Evolutionary conservation across 2,329 filamentous ascomycete species (phyloP).

Genomic region (Penicillium brasilianum): DNA sequence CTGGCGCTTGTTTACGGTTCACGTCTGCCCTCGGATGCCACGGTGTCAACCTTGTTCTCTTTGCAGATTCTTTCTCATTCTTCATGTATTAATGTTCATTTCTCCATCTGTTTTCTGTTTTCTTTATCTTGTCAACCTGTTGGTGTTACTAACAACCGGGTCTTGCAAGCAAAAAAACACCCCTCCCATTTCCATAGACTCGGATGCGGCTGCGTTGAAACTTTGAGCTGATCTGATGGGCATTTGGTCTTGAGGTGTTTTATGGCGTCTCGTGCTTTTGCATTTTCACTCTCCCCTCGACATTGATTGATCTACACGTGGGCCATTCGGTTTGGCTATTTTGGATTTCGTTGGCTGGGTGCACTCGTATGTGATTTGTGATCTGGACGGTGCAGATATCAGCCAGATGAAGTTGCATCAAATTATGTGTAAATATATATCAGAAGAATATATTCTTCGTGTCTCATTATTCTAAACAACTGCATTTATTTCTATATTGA

Average conservation of each 20-base stretch:
- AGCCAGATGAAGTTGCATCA: constrained; percentile 14
- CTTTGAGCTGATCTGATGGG: constrained; percentile 28
- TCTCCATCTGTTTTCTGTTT: constrained; percentile 14
- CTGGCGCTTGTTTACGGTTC: constrained; percentile 37
- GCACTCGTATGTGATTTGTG: constrained; percentile 4
- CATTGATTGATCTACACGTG: constrained; percentile 29
- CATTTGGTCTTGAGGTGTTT: constrained; percentile 33
- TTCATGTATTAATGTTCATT: constrained; percentile 36
- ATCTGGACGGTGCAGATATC: background rate
- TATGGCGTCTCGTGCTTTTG: constrained; percentile 29
- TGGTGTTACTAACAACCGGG: constrained; percentile 5
- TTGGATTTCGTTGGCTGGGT: constrained; percentile 15
- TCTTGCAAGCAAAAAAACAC: constrained; percentile 11
- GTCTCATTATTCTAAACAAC: background rate
- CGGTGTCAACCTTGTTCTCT: constrained; percentile 14
- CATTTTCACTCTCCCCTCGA: constrained; percentile 40
- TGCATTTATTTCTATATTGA: too few species aligned
- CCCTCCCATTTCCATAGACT: constrained; percentile 26
- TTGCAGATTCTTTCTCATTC: constrained; percentile 23
- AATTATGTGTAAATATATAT: constrained; percentile 25
- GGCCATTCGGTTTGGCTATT: constrained; percentile 14
- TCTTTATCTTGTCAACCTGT: constrained; percentile 12
- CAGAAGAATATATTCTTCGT: constrained; percentile 16
- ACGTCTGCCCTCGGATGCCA: constrained; percentile 36
- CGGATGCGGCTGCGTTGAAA: constrained; percentile 23